Evolutionary conservation across 78 protist species (phyloP).

Genomic region (Speleostelium caveatum): DNA sequence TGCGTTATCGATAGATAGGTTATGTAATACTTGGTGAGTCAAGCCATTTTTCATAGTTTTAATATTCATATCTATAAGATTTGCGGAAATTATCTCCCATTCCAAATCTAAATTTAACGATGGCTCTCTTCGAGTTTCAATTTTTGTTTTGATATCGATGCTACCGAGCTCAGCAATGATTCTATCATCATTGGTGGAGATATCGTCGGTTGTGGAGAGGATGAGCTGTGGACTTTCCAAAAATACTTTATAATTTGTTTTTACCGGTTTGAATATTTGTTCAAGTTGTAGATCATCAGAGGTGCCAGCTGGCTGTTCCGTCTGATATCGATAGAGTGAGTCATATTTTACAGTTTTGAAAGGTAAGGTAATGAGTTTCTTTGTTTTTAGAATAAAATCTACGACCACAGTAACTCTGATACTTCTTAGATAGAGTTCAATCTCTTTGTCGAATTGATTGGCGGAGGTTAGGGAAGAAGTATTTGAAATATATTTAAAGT

Average conservation of each 20-base stretch:
- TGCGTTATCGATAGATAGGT: constrained; percentile 13
- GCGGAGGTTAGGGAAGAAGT: neutral
- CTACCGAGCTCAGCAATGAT: constrained; percentile 61
- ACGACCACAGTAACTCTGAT: constrained; percentile 62
- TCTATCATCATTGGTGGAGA: constrained; percentile 50
- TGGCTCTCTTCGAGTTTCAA: neutral
- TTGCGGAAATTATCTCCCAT: constrained; percentile 56
- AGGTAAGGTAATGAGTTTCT: constrained; percentile 29
- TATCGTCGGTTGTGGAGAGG: constrained; percentile 45
- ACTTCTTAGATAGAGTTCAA: constrained; percentile 36
- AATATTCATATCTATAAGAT: constrained; percentile 56
- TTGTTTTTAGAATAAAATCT: constrained; percentile 54
- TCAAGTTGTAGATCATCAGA: neutral
- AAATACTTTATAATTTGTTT: constrained; percentile 43
- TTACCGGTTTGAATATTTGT: constrained; percentile 5
- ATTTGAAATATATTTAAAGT: constrained; percentile 28
- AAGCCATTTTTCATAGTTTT: constrained; percentile 37
- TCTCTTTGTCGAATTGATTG: constrained; percentile 40
- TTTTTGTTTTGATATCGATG: constrained; percentile 31
- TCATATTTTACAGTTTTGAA: constrained; percentile 76
- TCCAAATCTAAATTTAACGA: neutral
- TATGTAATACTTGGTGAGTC: constrained; percentile 53
- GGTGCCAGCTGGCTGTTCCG: neutral
- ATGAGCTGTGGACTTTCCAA: constrained; percentile 69
- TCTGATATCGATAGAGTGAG: constrained; percentile 50